phyloP scores from a whole-genome alignment of 2,329 filamentous ascomycete species.

The Aspergillus tanneri region DNA sequence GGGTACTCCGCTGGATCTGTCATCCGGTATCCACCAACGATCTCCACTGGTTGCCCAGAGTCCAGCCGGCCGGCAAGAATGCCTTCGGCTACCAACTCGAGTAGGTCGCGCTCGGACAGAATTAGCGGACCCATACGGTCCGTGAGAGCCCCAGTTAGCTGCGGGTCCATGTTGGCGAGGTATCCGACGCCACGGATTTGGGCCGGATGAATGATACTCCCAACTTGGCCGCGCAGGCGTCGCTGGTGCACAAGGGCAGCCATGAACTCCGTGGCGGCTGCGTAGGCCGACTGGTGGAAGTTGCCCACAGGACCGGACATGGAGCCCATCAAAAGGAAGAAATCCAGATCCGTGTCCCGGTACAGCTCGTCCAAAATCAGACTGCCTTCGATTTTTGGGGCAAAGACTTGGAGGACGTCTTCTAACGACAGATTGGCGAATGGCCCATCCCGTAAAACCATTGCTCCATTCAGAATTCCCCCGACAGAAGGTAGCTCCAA shows the following conservation, averaged over 20 bases:
- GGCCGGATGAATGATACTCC: slow-evolving; percentile 13
- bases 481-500: slow-evolving; percentile 26
- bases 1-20: slow-evolving; percentile 5
- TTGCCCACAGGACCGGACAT: slow-evolving; percentile 11
- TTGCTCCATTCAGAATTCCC: slow-evolving; percentile 27
- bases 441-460: slow-evolving; percentile 38
- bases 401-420: slow-evolving; percentile 29
- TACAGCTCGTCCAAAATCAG: slow-evolving; percentile 21
- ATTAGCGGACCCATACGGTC: neutral
- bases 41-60: slow-evolving; percentile 13
- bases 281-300: slow-evolving; percentile 18
- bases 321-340: slow-evolving; percentile 23
- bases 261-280: slow-evolving; percentile 18
- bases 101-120: slow-evolving; percentile 53
- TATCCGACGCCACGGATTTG: slow-evolving; percentile 14
- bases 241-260: slow-evolving; percentile 15
- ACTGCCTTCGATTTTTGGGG: slow-evolving; percentile 44
- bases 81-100: slow-evolving; percentile 55
- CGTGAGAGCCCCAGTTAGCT: neutral
- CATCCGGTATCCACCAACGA: slow-evolving; percentile 21
- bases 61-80: slow-evolving; percentile 45
- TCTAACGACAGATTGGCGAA: slow-evolving; percentile 37
- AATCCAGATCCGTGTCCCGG: slow-evolving; percentile 17
- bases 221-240: slow-evolving; percentile 10
- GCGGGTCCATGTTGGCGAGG: neutral